Conservation (phyloP, 495 filamentous ascomycete genomes). For the Cairneyella variabilis region DNA sequence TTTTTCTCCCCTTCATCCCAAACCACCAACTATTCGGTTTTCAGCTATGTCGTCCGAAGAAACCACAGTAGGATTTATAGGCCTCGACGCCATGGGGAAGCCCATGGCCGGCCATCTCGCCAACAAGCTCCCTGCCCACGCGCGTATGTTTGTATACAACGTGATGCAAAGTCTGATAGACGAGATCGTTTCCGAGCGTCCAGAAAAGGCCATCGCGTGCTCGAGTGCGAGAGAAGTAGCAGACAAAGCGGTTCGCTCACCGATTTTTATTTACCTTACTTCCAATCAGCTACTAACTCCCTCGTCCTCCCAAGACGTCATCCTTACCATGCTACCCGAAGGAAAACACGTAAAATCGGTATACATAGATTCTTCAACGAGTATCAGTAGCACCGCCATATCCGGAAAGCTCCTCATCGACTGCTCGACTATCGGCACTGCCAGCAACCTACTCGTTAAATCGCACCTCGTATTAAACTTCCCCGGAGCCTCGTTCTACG, state of each 20-base stretch:
- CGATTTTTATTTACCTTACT: background rate
- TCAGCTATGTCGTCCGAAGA: too few species aligned
- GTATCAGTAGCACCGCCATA: background rate
- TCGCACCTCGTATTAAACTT: background rate
- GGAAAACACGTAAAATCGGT: background rate
- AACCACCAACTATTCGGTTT: too few species aligned
- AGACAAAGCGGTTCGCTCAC: background rate
- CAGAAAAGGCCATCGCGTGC: background rate
- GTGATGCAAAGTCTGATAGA: background rate
- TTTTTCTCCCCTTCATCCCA: too few species aligned
- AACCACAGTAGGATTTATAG: slow-evolving; percentile 5
- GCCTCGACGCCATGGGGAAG: background rate
- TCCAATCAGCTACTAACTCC: background rate
- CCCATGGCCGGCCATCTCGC: background rate
- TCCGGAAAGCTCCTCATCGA: slow-evolving; percentile 1
- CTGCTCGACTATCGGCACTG: slow-evolving; percentile 3
- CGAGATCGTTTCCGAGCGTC: background rate
- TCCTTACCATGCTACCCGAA: slow-evolving; percentile 1
- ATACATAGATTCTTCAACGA: slow-evolving; percentile 1
- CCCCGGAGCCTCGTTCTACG: slow-evolving; percentile 27
- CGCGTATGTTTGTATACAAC: background rate
- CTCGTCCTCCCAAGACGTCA: background rate
- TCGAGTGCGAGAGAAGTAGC: background rate
- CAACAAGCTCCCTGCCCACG: background rate
- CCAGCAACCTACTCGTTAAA: background rate